Base-by-base conservation (phyloP, 306 rosid genomes). In the Biancaea sappan region DNA sequence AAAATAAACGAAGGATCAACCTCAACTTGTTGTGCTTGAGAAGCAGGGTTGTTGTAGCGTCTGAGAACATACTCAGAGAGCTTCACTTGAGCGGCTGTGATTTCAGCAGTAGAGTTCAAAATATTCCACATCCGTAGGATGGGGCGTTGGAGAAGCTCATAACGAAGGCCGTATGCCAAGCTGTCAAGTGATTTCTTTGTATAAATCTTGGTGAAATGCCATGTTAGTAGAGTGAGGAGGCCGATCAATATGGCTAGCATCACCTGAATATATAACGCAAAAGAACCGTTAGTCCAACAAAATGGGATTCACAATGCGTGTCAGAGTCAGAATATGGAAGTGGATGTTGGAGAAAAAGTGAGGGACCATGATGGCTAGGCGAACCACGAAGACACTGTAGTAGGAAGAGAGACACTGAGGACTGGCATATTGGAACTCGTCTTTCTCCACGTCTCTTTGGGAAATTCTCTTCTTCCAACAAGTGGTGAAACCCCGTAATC, bases 221-320 rank as follows among this genome's bases (percentile, higher is more conserved):
- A 95, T 31, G 99, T 95, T 67, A 95, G 79, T 77, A 95, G 88
- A 19, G 99, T 95, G 29, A 95, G 82, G 25, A 95, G 77, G 64
- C 99, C 99, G 37, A 95, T 95, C 86, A 95, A 77, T 80, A 95
- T 95, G 4, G 98, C 99, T 58, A 95, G 83, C 99, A 95, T 95
- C 53, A 87, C 92, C 99, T 95, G 90, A 63, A 73, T 29, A 56
- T n/a, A n/a, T n/a, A 50, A 77, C 73, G 59, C 61, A 72, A 40
- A 37, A 31, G 4, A n/a, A 21, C 13, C 0, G 43, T 74, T 43
- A 12, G 66, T 47, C 11, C 59, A 80, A 18, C 52, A 72, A 40
- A n/a, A n/a, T n/a, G n/a, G n/a, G n/a, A n/a, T n/a, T n/a, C n/a
- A n/a, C n/a, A n/a, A n/a, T n/a, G n/a, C n/a, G n/a, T n/a, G n/a